Evolutionary conservation across 768 basidiomycete species (phyloP).

Genomic region (Infundibulicybe gibba): DNA sequence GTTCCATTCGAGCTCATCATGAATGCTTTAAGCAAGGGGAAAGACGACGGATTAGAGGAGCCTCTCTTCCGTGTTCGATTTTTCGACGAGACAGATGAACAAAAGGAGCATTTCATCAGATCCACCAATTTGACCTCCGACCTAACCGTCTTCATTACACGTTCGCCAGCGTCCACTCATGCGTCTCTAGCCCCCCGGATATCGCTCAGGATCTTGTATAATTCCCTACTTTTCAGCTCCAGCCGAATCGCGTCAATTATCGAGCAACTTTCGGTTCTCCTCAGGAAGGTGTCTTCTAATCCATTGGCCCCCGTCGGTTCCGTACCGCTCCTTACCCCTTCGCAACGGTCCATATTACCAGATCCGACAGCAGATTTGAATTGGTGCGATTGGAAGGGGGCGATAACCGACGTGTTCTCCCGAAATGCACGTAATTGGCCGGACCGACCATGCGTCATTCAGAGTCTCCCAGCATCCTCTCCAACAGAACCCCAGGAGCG

Average conservation of each 20-base stretch:
- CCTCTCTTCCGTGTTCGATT: constrained; percentile 94
- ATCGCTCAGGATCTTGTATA: constrained; percentile 85
- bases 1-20: constrained; percentile 80
- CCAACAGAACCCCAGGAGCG: constrained; percentile 44
- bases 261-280: constrained; percentile 79
- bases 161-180: constrained; percentile 64
- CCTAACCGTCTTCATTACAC: constrained; percentile 84
- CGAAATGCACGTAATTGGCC: constrained; percentile 79
- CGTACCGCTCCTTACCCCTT: constrained; percentile 72
- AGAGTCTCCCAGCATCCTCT: constrained; percentile 51
- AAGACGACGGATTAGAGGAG: constrained; percentile 54
- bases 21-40: constrained; percentile 61
- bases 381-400: constrained; percentile 98
- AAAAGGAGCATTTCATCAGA: constrained; percentile 69
- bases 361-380: constrained; percentile 84
- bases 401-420: constrained; percentile 94
- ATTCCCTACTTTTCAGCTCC: constrained; percentile 88
- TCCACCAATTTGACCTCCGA: constrained; percentile 88
- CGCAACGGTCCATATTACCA: constrained; percentile 70
- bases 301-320: constrained; percentile 73
- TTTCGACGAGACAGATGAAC: constrained; percentile 86
- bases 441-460: constrained; percentile 85
- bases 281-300: constrained; percentile 66
- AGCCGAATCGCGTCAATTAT: constrained; percentile 73
- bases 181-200: constrained; percentile 71